These are phyloP conservation scores for Phytophthora podocarpi DNA, from an alignment of 352 stramenopile genomes.

Conservation along the genomic window DNA sequence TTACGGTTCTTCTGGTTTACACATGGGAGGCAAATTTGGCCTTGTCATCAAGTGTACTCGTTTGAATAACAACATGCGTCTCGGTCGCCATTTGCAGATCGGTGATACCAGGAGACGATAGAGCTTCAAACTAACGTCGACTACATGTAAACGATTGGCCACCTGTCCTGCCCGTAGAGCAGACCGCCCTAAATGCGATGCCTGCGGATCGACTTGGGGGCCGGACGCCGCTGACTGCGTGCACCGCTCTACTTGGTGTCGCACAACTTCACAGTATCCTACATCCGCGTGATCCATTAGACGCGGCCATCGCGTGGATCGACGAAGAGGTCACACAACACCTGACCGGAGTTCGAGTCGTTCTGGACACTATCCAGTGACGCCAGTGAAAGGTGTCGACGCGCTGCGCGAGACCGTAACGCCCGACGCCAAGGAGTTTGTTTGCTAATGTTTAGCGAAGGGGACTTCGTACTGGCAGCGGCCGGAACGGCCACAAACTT, in stretches of 20 bases:
- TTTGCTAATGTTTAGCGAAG: constrained; percentile 8
- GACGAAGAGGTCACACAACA: not conserved
- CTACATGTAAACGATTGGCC: too few species aligned
- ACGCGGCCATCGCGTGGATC: constrained; percentile 5
- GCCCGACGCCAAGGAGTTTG: constrained; percentile 1
- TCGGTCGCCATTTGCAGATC: too few species aligned
- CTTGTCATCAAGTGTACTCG: too few species aligned
- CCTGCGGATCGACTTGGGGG: constrained; percentile 2
- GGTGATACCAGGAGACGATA: too few species aligned
- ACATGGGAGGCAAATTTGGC: too few species aligned
- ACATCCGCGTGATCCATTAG: not conserved
- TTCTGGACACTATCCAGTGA: constrained; percentile 16
- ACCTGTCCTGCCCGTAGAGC: constrained; percentile 3
- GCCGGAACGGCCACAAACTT: constrained; percentile 21
- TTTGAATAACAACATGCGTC: too few species aligned
- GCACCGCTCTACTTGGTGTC: constrained; percentile 4
- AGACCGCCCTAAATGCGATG: constrained; percentile 17
- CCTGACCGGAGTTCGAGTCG: not conserved
- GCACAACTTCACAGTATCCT: constrained; percentile 1
- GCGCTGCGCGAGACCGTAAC: constrained; percentile 5
- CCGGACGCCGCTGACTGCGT: constrained; percentile 8
- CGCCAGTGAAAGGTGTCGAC: constrained; percentile 11
- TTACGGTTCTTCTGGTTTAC: too few species aligned
- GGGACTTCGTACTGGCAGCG: constrained; percentile 26
- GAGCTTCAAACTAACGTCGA: too few species aligned